These are phyloP conservation scores for Trichothecium roseum DNA, from an alignment of 2,329 filamentous ascomycete species.

Conservation along the genomic window DNA sequence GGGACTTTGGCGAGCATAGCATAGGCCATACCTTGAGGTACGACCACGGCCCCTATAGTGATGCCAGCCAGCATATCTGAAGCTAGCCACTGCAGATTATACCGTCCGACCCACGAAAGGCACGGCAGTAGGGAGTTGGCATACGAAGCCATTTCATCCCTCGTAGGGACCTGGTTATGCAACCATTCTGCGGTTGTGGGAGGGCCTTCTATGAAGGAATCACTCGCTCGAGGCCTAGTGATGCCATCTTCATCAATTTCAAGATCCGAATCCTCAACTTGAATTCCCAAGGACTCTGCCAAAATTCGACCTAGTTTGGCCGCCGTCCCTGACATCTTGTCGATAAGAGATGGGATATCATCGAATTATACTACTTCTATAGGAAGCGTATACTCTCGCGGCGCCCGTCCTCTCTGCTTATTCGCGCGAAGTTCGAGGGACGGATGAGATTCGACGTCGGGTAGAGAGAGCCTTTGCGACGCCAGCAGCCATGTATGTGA, in stretches of 20 bases:
- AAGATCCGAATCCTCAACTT: not conserved
- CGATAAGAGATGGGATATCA: too few species aligned
- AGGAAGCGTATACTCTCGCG: too few species aligned
- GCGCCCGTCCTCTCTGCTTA: too few species aligned
- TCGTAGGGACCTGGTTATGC: conserved; percentile 48
- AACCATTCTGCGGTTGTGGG: conserved; percentile 70
- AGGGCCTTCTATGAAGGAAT: conserved; percentile 42
- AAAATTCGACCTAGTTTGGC: not conserved
- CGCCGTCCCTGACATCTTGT: too few species aligned
- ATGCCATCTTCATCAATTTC: not conserved
- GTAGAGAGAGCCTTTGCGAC: too few species aligned
- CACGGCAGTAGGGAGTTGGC: conserved; percentile 73
- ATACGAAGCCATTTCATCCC: conserved; percentile 47
- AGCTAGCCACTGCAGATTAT: conserved; percentile 80
- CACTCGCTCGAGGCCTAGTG: not conserved
- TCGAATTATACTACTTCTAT: too few species aligned
- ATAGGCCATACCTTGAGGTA: conserved; percentile 97
- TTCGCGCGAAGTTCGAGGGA: too few species aligned
- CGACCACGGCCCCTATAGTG: conserved; percentile 57
- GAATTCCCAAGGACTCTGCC: not conserved
- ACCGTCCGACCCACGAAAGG: conserved; percentile 74
- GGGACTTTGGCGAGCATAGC: conserved; percentile 72
- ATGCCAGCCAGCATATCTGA: conserved; percentile 77
- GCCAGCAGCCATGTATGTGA: too few species aligned
- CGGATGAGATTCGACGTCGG: too few species aligned